Conservation (phyloP, 2,329 filamentous ascomycete genomes). For the Emmonsia crescens region DNA sequence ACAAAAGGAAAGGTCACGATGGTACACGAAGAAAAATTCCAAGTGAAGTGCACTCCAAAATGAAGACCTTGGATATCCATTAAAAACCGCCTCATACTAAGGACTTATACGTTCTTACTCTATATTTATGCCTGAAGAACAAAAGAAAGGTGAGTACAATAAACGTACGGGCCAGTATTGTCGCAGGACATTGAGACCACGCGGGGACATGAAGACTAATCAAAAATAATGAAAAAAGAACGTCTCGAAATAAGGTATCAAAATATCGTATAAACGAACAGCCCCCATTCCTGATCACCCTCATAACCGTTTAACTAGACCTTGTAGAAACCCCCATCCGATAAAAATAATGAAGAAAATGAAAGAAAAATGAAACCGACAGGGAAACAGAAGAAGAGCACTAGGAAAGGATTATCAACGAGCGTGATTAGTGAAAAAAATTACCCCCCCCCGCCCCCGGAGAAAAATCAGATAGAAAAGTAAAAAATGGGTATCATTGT, state of each 20-base stretch:
- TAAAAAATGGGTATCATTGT: slow-evolving; percentile 6
- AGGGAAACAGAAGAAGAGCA: not conserved
- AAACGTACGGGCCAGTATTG: not conserved
- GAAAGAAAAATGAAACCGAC: not conserved
- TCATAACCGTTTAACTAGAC: not conserved
- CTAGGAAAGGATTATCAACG: not conserved
- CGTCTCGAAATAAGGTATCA: not conserved
- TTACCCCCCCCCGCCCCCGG: not conserved
- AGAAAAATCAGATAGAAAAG: slow-evolving; percentile 5
- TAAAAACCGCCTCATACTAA: not conserved
- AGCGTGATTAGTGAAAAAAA: not conserved
- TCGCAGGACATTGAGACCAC: not conserved
- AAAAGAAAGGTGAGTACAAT: not conserved
- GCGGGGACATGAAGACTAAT: not conserved
- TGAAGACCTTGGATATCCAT: not conserved
- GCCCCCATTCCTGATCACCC: not conserved
- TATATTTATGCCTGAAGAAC: not conserved
- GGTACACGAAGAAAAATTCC: not conserved
- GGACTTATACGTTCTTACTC: no score
- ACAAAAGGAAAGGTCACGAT: not conserved
- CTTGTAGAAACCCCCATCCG: not conserved
- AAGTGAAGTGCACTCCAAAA: not conserved
- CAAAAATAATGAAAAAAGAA: not conserved
- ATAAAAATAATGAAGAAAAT: not conserved
- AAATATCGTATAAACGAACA: not conserved